Conservation (phyloP, 208 protist genomes). For the Trypanosoma avium region DNA sequence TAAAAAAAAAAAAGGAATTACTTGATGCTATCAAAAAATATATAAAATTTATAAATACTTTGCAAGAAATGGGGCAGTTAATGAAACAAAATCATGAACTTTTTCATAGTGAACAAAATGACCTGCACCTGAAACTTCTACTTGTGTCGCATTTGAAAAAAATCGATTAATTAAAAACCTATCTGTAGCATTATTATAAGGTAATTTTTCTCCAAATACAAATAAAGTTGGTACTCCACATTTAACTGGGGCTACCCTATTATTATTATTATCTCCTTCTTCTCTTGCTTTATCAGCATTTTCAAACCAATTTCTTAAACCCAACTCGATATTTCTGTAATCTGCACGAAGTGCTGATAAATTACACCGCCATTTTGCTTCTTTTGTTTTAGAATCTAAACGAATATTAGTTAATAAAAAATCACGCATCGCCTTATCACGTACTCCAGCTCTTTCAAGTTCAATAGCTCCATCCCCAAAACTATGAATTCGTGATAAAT, state of each 20-base stretch:
- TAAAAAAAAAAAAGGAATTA: neutral
- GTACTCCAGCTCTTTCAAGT: conserved; percentile 58
- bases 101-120: conserved; percentile 91
- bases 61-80: conserved; percentile 64
- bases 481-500: conserved; percentile 52
- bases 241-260: conserved; percentile 28
- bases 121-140: conserved; percentile 60
- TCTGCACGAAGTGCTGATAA: conserved; percentile 15
- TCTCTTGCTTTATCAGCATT: neutral
- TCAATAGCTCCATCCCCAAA: conserved; percentile 44
- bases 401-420: conserved; percentile 82
- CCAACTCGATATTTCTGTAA: conserved; percentile 8
- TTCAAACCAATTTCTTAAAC: conserved; percentile 25
- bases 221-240: conserved; percentile 79
- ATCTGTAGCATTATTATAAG: conserved; percentile 60
- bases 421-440: conserved; percentile 61
- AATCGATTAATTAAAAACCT: conserved; percentile 40
- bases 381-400: conserved; percentile 27
- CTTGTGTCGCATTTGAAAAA: conserved; percentile 64
- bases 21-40: neutral
- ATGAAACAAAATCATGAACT: conserved; percentile 61
- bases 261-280: neutral
- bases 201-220: conserved; percentile 80
- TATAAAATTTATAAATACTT: conserved; percentile 24
- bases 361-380: conserved; percentile 49